Conservation (phyloP, 129 eudicot species). For the Gnaphalium uliginosum region DNA sequence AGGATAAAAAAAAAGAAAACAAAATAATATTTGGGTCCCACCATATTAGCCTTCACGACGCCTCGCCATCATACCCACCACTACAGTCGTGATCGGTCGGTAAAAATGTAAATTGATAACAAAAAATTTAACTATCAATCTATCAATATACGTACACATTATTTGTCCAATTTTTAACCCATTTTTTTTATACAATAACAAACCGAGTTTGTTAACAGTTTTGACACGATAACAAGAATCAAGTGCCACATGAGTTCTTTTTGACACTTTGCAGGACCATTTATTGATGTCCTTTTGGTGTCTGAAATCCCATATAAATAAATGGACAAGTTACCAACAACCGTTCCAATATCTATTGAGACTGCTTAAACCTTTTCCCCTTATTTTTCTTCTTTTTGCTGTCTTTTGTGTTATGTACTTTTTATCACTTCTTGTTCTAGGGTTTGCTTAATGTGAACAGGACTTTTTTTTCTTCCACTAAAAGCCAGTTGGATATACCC, state of each 20-base stretch:
- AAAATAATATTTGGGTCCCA: too few relatives aligned
- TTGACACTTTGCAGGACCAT: conserved; percentile 5
- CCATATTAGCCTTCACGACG: too few relatives aligned
- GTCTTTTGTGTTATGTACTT: conserved; percentile 31
- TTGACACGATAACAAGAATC: conserved; percentile 7
- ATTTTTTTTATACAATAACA: not conserved
- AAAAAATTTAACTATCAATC: too few relatives aligned
- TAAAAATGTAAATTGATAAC: too few relatives aligned
- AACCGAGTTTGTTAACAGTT: not conserved
- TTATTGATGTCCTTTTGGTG: conserved; percentile 17
- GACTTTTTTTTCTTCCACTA: conserved; percentile 21
- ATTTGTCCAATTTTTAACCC: too few relatives aligned
- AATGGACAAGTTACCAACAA: conserved; percentile 18
- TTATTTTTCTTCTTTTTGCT: not conserved
- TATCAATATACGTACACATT: too few relatives aligned
- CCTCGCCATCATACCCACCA: too few relatives aligned
- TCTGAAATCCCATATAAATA: conserved; percentile 19
- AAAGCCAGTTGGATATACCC: conserved; percentile 15
- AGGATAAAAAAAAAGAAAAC: too few relatives aligned
- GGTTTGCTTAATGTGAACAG: conserved; percentile 31
- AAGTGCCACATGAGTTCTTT: conserved; percentile 5
- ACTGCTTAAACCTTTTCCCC: not conserved
- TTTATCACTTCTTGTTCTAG: conserved; percentile 11
- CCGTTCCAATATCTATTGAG: conserved; percentile 14
- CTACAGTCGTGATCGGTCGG: too few relatives aligned